Evolutionary conservation across 2,329 filamentous ascomycete species (phyloP).

Genomic region (Venturia pyrina): DNA sequence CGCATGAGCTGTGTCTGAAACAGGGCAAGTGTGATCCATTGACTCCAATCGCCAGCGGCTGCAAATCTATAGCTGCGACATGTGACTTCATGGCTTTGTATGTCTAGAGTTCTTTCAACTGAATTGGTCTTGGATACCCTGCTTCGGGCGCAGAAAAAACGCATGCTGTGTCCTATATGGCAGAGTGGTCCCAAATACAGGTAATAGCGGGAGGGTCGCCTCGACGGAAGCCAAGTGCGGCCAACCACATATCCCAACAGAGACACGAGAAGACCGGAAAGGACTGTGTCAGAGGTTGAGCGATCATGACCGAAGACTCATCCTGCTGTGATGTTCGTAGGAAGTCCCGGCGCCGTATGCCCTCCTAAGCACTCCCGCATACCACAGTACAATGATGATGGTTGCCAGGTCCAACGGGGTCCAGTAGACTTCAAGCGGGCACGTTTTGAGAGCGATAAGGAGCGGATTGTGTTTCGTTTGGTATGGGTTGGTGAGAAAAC

Average conservation of each 20-base stretch:
- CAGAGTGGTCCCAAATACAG: too few species aligned
- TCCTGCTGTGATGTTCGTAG: background rate
- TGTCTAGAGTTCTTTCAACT: background rate
- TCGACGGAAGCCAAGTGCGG: background rate
- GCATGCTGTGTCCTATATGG: too few species aligned
- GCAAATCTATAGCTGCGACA: background rate
- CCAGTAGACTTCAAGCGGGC: background rate
- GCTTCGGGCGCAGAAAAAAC: background rate
- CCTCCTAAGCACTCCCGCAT: too few species aligned
- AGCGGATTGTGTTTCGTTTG: background rate
- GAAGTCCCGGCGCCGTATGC: background rate
- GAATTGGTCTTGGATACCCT: background rate
- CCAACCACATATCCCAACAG: background rate
- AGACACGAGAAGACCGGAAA: background rate
- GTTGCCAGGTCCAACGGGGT: background rate
- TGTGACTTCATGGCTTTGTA: background rate
- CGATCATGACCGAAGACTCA: background rate
- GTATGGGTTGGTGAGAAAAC: background rate
- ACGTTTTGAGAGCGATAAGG: background rate
- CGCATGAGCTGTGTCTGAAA: constrained; percentile 3
- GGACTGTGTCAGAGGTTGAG: background rate
- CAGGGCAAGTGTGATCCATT: background rate
- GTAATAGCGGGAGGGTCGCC: background rate
- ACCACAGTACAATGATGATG: too few species aligned
- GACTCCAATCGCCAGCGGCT: background rate